phyloP scores from a whole-genome alignment of 768 basidiomycete species.

The Leucosporidium yakuticum region DNA sequence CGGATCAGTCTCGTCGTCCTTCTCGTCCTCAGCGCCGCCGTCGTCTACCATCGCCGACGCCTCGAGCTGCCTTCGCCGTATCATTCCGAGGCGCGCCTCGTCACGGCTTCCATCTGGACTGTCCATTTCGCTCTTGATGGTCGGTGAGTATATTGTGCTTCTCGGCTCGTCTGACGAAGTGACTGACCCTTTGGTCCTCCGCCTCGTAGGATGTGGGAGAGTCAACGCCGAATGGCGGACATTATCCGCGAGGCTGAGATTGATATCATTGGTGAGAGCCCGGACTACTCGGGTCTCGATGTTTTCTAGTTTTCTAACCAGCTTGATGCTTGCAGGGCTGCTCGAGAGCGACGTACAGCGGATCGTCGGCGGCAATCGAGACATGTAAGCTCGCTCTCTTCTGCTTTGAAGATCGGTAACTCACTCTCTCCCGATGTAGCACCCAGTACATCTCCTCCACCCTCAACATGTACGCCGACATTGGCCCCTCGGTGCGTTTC shows the following conservation, averaged over 20 bases:
- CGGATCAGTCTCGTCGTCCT: conserved; percentile 3
- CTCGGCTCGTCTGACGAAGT: not conserved
- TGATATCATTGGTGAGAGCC: conserved; percentile 66
- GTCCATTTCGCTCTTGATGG: conserved; percentile 82
- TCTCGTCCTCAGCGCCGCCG: not conserved
- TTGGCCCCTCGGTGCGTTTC: conserved; percentile 60
- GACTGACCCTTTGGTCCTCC: not conserved
- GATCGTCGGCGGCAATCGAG: conserved; percentile 73
- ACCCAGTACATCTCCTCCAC: conserved; percentile 72
- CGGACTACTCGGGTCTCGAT: no score
- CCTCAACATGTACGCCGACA: conserved; percentile 78
- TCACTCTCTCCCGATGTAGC: conserved; percentile 44
- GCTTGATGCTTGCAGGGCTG: conserved; percentile 40
- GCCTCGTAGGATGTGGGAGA: conserved; percentile 48
- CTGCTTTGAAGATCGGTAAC: not conserved
- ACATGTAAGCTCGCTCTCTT: conserved; percentile 53
- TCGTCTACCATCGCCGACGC: not conserved
- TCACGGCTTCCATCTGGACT: conserved; percentile 83
- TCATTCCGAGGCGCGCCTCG: conserved; percentile 49
- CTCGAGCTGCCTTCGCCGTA: not conserved
- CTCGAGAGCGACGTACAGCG: conserved; percentile 78
- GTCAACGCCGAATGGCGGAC: conserved; percentile 61
- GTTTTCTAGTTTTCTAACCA: not conserved
- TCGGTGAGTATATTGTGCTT: not conserved
- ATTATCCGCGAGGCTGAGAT: conserved; percentile 70